These are phyloP conservation scores for Alternaria metachromatica DNA, from an alignment of 2,329 filamentous ascomycete species.

Conservation along the genomic window DNA sequence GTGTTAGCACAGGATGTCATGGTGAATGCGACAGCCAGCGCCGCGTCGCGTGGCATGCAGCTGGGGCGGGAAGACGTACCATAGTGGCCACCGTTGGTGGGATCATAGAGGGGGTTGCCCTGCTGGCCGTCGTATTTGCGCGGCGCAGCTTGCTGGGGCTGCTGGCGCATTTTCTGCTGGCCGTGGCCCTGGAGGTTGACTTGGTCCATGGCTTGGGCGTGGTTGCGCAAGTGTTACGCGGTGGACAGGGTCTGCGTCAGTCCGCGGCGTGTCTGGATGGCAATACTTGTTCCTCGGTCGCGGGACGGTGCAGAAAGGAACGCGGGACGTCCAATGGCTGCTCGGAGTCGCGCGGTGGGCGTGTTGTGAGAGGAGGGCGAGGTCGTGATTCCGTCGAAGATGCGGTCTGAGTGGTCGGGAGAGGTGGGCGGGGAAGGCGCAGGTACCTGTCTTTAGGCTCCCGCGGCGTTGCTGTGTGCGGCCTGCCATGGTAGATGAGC, in stretches of 20 bases:
- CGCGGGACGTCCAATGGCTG: conserved; percentile 37
- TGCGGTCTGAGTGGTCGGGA: conserved; percentile 42
- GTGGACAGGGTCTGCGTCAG: conserved; percentile 34
- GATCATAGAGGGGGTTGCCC: conserved; percentile 57
- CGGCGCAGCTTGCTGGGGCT: conserved; percentile 42
- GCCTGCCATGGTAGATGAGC: conserved; percentile 22
- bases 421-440: conserved; percentile 30
- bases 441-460: conserved; percentile 9
- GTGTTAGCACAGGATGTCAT: conserved; percentile 25
- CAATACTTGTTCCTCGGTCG: conserved; percentile 6
- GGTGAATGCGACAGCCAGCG: conserved; percentile 12
- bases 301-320: conserved; percentile 28
- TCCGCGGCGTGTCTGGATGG: conserved; percentile 19
- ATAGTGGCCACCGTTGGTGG: conserved; percentile 57
- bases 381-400: conserved; percentile 44
- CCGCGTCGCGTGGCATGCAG: conserved; percentile 2
- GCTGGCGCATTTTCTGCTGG: conserved; percentile 49
- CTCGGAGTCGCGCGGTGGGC: conserved; percentile 22
- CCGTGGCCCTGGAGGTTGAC: conserved; percentile 44
- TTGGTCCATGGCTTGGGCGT: conserved; percentile 44
- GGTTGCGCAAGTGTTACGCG: conserved; percentile 43
- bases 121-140: conserved; percentile 59
- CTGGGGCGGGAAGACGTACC: conserved; percentile 44
- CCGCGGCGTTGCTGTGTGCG: conserved; percentile 10
- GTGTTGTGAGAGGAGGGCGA: conserved; percentile 38